Evolutionary conservation across 2,329 filamentous ascomycete genomes (phyloP).

Genomic region (Penicillium nordicum): DNA sequence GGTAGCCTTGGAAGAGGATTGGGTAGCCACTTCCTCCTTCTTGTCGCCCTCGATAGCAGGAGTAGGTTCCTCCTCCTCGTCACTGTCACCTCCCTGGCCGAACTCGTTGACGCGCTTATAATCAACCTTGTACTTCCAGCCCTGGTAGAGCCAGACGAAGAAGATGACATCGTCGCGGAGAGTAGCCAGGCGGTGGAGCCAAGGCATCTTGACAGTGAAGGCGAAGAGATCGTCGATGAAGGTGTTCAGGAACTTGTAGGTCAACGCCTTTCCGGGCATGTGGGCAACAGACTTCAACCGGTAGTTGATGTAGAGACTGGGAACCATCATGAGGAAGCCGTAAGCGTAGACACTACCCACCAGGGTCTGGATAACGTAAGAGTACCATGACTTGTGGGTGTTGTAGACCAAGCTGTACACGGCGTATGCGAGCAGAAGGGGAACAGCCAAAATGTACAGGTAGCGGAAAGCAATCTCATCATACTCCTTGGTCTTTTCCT

Average conservation of each 20-base stretch:
- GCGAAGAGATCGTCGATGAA: slow-evolving; percentile 99
- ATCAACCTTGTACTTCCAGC: slow-evolving; percentile 87
- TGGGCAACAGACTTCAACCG: slow-evolving; percentile 88
- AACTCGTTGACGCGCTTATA: slow-evolving; percentile 95
- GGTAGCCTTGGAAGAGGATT: slow-evolving; percentile 30
- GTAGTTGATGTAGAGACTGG: slow-evolving; percentile 98
- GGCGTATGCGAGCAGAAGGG: slow-evolving; percentile 83
- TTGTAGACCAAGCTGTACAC: slow-evolving; percentile 90
- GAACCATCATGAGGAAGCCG: slow-evolving; percentile 99
- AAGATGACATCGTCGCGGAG: slow-evolving; percentile 96
- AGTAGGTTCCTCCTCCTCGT: slow-evolving; percentile 52
- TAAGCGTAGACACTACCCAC: slow-evolving; percentile 97
- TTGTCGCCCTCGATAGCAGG: slow-evolving; percentile 17
- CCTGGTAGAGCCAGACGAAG: slow-evolving; percentile 95
- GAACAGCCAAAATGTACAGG: slow-evolving; percentile 87
- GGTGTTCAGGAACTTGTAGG: slow-evolving; percentile 96
- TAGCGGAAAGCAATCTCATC: slow-evolving; percentile 97
- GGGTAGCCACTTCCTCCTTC: slow-evolving; percentile 19
- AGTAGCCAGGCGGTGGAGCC: slow-evolving; percentile 86
- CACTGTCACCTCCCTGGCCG: slow-evolving; percentile 94
- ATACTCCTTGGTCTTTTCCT: slow-evolving; percentile 98
- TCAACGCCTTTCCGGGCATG: slow-evolving; percentile 95
- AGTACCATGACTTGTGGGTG: slow-evolving; percentile 96
- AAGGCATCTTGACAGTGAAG: slow-evolving; percentile 99
- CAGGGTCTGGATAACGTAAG: slow-evolving; percentile 88